Percentiles rank a stretch among this genome's conserved stretches.
phyloP scores from a whole-genome alignment of 139 green algal genomes.

The Chara braunii region DNA sequence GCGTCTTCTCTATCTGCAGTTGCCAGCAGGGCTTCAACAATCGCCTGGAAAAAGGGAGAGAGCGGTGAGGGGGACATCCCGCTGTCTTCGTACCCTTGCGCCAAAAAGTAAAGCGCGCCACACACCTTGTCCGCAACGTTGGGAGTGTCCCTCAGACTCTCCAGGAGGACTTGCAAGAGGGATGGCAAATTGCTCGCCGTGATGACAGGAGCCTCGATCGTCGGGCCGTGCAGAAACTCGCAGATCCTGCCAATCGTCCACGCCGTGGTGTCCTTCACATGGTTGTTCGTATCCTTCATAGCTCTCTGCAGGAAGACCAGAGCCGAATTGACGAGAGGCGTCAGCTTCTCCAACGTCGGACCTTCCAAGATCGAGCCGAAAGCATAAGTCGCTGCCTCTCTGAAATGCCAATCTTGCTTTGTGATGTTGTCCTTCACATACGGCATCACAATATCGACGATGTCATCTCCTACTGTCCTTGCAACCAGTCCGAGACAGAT shows the following conservation, averaged over 20 bases:
- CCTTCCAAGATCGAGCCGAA: conserved; percentile 95
- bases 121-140: conserved; percentile 84
- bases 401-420: conserved; percentile 75
- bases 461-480: conserved; percentile 57
- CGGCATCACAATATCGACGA: conserved; percentile 77
- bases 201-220: conserved; percentile 38
- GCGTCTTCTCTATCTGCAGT: conserved; percentile 46
- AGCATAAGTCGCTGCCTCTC: conserved; percentile 90
- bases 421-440: conserved; percentile 78
- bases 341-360: conserved; percentile 54
- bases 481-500: conserved; percentile 80
- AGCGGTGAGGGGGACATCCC: conserved; percentile 43
- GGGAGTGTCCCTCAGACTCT: conserved; percentile 64
- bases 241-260: conserved; percentile 93
- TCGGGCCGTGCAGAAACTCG: conserved; percentile 74
- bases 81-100: conserved; percentile 38
- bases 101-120: conserved; percentile 76
- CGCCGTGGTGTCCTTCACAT: conserved; percentile 86
- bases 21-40: conserved; percentile 69
- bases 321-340: conserved; percentile 57
- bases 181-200: conserved; percentile 27
- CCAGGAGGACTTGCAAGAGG: conserved; percentile 54
- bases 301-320: conserved; percentile 49
- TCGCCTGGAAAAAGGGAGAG: conserved; percentile 68
- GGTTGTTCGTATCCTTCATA: conserved; percentile 66